Percentiles rank a stretch among this genome's conserved stretches.
phyloP scores from a whole-genome alignment of 495 filamentous ascomycete genomes.

The Tuber borchii region DNA sequence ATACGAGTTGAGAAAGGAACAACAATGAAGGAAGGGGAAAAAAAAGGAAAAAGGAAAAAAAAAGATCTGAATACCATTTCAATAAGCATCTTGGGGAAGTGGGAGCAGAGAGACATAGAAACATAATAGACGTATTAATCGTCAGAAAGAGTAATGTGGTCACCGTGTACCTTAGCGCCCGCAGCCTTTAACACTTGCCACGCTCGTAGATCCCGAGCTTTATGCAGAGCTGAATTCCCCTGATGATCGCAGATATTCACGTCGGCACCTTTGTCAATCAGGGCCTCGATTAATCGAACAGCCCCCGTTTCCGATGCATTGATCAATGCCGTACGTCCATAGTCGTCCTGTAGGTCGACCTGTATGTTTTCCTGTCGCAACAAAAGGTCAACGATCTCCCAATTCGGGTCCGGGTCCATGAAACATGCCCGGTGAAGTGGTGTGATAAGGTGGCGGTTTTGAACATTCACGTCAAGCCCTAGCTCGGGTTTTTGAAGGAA shows the following conservation, averaged over 20 bases:
- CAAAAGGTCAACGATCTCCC: slow-evolving; percentile 1
- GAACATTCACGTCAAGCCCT: not conserved
- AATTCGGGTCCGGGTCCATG: not conserved
- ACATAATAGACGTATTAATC: not conserved
- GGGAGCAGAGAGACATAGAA: not conserved
- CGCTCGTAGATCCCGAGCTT: not conserved
- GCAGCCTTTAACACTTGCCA: not conserved
- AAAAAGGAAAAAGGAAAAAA: not conserved
- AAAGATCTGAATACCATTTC: not conserved
- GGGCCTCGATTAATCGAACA: not conserved
- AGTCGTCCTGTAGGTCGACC: not conserved
- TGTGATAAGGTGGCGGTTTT: not conserved
- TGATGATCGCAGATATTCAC: not conserved
- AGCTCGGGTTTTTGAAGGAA: not conserved
- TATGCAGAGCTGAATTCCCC: not conserved
- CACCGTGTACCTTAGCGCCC: not conserved
- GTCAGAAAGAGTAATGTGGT: not conserved
- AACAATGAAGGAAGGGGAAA: not conserved
- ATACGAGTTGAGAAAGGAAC: not conserved
- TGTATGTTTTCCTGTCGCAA: not conserved
- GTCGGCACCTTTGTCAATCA: not conserved
- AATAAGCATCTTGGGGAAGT: not conserved
- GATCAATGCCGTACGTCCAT: not conserved
- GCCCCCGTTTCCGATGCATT: not conserved
- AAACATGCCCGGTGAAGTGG: not conserved